Base-by-base conservation (phyloP, 352 stramenopile genomes). In the Phytophthora foliorum region DNA sequence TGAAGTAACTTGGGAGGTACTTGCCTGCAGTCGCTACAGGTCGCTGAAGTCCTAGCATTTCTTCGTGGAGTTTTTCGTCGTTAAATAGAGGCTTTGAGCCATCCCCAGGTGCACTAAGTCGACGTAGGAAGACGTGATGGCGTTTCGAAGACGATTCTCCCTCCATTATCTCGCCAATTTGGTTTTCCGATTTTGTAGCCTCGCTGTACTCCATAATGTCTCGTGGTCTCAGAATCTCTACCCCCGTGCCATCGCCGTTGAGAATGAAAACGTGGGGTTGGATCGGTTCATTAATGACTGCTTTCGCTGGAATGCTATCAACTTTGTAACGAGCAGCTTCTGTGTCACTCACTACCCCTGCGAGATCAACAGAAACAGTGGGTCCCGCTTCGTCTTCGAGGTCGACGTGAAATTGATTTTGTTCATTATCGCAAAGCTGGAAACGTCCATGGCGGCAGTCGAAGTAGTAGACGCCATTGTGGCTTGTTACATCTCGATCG, bases 381-480 rank as follows among this genome's bases (percentile, higher is more conserved):
- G 83, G 57, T 0, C 60, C 63, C 19, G 31, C 24, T 19, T 71
- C 63, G 21, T 81, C 74, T 6, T 80, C 76, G 31, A 92, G 56
- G 13, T 84, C 59, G 25, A 89, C 72, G 0, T 62, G 38, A 58
- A 93, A 93, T 42, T 83, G 64, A 48, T 95, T 95, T 25, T 93
- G 78, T 58, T 93, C 88, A 22, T 78, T 72, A 65, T 95, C 88
- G 32, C 80, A 86, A 27, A 92, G 67, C n/a, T 80, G 67, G 19
- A 95, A 84, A 9, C 34, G 54, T 1, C 84, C 84, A 8, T 63
- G 58, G 7, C 57, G 64, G 14, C 79, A 90, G 63, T 93, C 84
- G 44, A 94, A 93, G 67, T 91, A 93, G 69, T 92, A 95, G 2
- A 91, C 76, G 14, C 80, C 73, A 45, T 81, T 91, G 59, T 91